Percentiles rank a stretch among this genome's conserved stretches.
These are phyloP conservation scores for Phlebopus sp. DNA, from an alignment of 1,284 basidiomycete species.

Conservation along the genomic window DNA sequence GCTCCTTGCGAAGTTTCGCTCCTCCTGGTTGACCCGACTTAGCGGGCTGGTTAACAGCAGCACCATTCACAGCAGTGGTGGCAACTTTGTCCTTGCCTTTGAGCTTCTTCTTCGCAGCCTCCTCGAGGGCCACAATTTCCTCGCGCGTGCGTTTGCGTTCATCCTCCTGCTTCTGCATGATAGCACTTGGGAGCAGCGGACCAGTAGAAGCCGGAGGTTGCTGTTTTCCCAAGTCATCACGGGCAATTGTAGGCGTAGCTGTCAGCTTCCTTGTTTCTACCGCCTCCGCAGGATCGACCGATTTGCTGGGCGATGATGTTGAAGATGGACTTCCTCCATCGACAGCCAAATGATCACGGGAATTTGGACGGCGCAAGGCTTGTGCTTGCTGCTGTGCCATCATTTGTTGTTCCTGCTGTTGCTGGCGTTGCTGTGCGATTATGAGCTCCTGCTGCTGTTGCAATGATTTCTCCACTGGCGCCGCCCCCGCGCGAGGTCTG, in stretches of 20 bases:
- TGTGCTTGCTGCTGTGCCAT: conserved; percentile 31
- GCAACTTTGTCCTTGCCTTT: conserved; percentile 33
- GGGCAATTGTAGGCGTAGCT: conserved; percentile 73
- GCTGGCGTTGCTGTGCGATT: conserved; percentile 20
- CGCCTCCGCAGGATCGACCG: conserved; percentile 53
- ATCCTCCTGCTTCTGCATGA: conserved; percentile 53
- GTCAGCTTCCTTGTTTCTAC: conserved; percentile 73
- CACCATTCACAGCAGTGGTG: conserved; percentile 39
- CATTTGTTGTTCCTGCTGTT: conserved; percentile 27
- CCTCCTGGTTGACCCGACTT: conserved; percentile 30
- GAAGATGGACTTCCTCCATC: conserved; percentile 21
- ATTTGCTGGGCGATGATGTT: conserved; percentile 23
- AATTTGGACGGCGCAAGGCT: conserved; percentile 26
- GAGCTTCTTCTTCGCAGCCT: conserved; percentile 54
- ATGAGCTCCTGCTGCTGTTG: conserved; percentile 34
- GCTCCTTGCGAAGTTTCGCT: conserved; percentile 68
- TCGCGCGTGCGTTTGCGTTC: conserved; percentile 58
- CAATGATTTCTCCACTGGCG: conserved; percentile 14
- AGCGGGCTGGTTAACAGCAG: conserved; percentile 24
- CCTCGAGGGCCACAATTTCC: conserved; percentile 56
- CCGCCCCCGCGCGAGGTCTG: conserved; percentile 11
- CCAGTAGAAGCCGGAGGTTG: conserved; percentile 22
- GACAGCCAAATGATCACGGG: conserved; percentile 21
- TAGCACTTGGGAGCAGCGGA: conserved; percentile 44
- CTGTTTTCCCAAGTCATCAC: conserved; percentile 41